Base-by-base conservation (phyloP, 768 basidiomycete species). In the Collybia sp. region DNA sequence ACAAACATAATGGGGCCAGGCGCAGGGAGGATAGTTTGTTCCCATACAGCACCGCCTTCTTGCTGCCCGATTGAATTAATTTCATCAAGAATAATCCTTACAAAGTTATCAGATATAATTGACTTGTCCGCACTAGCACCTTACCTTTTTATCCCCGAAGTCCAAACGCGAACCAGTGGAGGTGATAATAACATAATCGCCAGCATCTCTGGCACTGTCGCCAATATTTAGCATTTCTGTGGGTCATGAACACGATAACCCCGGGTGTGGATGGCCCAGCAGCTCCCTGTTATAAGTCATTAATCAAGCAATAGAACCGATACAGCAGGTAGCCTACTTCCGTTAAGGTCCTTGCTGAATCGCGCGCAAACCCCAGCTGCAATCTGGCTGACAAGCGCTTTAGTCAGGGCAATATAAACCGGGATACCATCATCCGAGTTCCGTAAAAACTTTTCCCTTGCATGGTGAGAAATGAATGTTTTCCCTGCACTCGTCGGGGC, bases 391-490 rank as follows among this genome's bases (percentile, higher is more conserved):
- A 88, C 85, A 0, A 88, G 69, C 0, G 85, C 83, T 57, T 88
- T 88, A 5, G 85, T 86, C 0, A 86, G 85, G 0, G 85, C 85
- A 36, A 88, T 75, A 57, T 88, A 88, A 15, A 88, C 78, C 31
- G 87, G 56, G 35, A 88, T 70, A 0, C 80, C 83, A 36, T 85
- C 76, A 54, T 88, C 80, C 0, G 82, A 82, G 34, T 66, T 68
- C 45, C 80, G 66, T 2, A 88, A 63, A 12, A 85, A 66, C 50
- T 76, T 75, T 58, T 85, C 83, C 85, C 87, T 87, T 0, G 86
- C 85, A 52, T 86, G 85, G 59, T 73, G 88, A 2, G 82, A 83
- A 36, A 88, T 85, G 55, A 88, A 88, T 0, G 85, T 87, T 60
- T 88, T 88, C 20, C 85, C 83, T 1, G 83, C 83, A 59, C 81